Conservation (phyloP, 2,329 filamentous ascomycete species). For the Fusarium euwallaceae region DNA sequence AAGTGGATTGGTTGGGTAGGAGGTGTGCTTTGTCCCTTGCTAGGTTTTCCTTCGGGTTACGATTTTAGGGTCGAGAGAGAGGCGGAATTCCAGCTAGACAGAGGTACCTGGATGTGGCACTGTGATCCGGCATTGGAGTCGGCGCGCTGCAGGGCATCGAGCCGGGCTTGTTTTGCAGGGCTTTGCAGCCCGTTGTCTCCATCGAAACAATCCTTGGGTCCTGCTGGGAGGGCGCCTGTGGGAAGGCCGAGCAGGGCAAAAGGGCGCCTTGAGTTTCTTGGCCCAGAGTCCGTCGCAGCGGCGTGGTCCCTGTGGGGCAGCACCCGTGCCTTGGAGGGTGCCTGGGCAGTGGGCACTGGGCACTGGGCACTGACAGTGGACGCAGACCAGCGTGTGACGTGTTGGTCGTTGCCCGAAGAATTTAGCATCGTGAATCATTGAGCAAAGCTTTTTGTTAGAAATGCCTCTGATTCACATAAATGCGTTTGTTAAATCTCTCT, state of each 20-base stretch:
- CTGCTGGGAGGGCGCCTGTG: conserved; percentile 15
- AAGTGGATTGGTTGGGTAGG: conserved; percentile 28
- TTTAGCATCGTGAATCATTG: neutral
- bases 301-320: conserved; percentile 13
- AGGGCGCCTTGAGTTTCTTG: conserved; percentile 18
- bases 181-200: conserved; percentile 15
- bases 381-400: conserved; percentile 12
- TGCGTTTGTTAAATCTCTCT: neutral
- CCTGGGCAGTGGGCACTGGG: neutral
- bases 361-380: neutral
- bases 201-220: conserved; percentile 7
- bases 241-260: conserved; percentile 30
- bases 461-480: neutral
- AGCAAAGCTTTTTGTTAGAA: neutral
- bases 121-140: conserved; percentile 19
- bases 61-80: conserved; percentile 33
- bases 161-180: conserved; percentile 23
- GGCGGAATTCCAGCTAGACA: conserved; percentile 35
- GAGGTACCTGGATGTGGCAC: conserved; percentile 31
- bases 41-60: conserved; percentile 29
- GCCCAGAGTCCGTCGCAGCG: conserved; percentile 8
- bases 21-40: conserved; percentile 7
- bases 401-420: neutral
- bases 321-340: neutral
- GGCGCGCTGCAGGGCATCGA: conserved; percentile 19